Evolutionary conservation across 1,284 basidiomycete genomes (phyloP).

Genomic region (Pyrrhoderma noxium): DNA sequence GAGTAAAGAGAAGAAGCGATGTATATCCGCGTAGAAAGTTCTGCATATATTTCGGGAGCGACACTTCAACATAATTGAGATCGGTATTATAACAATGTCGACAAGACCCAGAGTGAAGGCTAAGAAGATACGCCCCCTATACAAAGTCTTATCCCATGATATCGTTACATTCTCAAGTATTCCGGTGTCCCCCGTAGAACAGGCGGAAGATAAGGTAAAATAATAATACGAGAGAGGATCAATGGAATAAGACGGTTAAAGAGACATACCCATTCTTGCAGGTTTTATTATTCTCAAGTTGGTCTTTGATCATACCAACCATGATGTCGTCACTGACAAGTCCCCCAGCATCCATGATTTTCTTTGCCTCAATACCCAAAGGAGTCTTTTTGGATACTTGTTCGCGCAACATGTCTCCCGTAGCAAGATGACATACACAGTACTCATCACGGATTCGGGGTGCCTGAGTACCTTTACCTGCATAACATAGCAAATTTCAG

Average conservation of each 20-base stretch:
- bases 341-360: slow-evolving; percentile 94
- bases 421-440: slow-evolving; percentile 96
- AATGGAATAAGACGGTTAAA: background rate
- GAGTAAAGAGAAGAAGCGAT: too few relatives aligned
- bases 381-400: slow-evolving; percentile 86
- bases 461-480: slow-evolving; percentile 97
- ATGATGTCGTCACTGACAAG: slow-evolving; percentile 96
- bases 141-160: too few relatives aligned
- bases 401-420: slow-evolving; percentile 96
- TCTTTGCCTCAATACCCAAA: slow-evolving; percentile 90
- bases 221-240: too few relatives aligned
- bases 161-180: background rate
- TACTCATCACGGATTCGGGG: slow-evolving; percentile 89
- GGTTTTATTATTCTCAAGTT: slow-evolving; percentile 86
- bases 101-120: too few relatives aligned
- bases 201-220: too few relatives aligned
- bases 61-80: too few relatives aligned
- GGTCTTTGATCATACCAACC: slow-evolving; percentile 95
- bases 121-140: too few relatives aligned
- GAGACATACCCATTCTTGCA: slow-evolving; percentile 87
- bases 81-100: too few relatives aligned
- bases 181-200: too few relatives aligned
- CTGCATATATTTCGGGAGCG: too few relatives aligned
- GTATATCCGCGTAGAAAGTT: too few relatives aligned
- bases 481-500: background rate